Evolutionary conservation across 495 filamentous ascomycete genomes (phyloP).

Genomic region (Annulohypoxylon bovei): DNA sequence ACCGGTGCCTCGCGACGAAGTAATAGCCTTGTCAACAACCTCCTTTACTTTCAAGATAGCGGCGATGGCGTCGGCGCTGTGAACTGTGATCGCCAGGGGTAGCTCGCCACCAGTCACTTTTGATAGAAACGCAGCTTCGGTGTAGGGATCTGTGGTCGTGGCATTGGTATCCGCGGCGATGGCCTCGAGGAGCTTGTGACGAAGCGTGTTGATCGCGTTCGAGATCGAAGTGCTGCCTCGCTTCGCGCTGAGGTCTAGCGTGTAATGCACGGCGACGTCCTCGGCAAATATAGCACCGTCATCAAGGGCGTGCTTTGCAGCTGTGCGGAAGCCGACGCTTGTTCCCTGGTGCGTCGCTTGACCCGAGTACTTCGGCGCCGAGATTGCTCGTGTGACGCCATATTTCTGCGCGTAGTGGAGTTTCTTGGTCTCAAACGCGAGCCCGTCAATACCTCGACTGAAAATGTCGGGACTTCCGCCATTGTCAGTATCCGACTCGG

Average conservation of each 20-base stretch:
- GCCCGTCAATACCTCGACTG: constrained; percentile 58
- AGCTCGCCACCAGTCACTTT: constrained; percentile 52
- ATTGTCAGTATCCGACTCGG: constrained; percentile 61
- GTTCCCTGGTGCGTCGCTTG: constrained; percentile 54
- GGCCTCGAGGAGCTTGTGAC: constrained; percentile 55
- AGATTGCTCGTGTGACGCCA: constrained; percentile 59
- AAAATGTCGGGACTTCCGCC: constrained; percentile 51
- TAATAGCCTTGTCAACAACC: constrained; percentile 45
- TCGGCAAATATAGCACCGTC: constrained; percentile 51
- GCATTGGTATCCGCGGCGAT: constrained; percentile 39
- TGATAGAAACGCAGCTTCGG: constrained; percentile 51
- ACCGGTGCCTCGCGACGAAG: constrained; percentile 23
- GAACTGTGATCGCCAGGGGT: constrained; percentile 53
- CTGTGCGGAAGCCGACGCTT: constrained; percentile 59
- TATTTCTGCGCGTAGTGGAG: constrained; percentile 53
- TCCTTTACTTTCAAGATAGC: constrained; percentile 52
- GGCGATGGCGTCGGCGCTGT: constrained; percentile 58
- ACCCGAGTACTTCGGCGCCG: constrained; percentile 51
- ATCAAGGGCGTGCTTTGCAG: constrained; percentile 46
- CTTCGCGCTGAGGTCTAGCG: constrained; percentile 49
- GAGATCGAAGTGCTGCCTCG: constrained; percentile 52
- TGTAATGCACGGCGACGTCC: constrained; percentile 59
- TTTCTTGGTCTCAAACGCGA: constrained; percentile 58
- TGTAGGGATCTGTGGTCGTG: constrained; percentile 46
- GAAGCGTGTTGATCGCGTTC: constrained; percentile 50